Conservation (phyloP, 2,329 filamentous ascomycete genomes). For the Ilyonectria destructans region DNA sequence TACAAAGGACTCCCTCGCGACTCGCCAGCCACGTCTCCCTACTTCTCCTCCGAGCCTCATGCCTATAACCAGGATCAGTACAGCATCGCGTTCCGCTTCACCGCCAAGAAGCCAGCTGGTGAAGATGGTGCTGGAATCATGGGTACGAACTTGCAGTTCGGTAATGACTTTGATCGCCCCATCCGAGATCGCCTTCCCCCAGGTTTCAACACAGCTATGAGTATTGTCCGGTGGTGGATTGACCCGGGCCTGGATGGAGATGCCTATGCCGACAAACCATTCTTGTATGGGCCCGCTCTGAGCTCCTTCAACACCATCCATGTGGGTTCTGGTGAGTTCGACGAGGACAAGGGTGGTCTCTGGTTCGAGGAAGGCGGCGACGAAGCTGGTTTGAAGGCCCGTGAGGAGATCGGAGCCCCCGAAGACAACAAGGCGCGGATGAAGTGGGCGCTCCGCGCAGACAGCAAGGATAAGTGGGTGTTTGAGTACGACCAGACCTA, state of each 20-base stretch:
- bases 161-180: constrained; percentile 95
- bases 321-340: constrained; percentile 71
- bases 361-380: constrained; percentile 79
- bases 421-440: constrained; percentile 67
- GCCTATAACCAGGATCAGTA: constrained; percentile 82
- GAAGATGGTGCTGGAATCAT: constrained; percentile 65
- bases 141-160: constrained; percentile 86
- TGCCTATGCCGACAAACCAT: constrained; percentile 88
- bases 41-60: constrained; percentile 83
- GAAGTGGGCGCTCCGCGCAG: constrained; percentile 71
- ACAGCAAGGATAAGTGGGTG: constrained; percentile 67
- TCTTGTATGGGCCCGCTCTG: constrained; percentile 87
- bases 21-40: constrained; percentile 80
- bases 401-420: constrained; percentile 68
- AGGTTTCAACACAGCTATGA: constrained; percentile 88
- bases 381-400: constrained; percentile 65
- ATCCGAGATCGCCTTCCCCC: constrained; percentile 90
- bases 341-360: constrained; percentile 66
- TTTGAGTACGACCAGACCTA: constrained; percentile 71
- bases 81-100: constrained; percentile 85
- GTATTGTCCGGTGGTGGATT: constrained; percentile 90
- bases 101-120: constrained; percentile 69
- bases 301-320: constrained; percentile 85
- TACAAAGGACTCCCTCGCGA: constrained; percentile 79
- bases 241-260: constrained; percentile 94